Conservation (phyloP, 2,329 filamentous ascomycete genomes). For the Epichloe sibirici region DNA sequence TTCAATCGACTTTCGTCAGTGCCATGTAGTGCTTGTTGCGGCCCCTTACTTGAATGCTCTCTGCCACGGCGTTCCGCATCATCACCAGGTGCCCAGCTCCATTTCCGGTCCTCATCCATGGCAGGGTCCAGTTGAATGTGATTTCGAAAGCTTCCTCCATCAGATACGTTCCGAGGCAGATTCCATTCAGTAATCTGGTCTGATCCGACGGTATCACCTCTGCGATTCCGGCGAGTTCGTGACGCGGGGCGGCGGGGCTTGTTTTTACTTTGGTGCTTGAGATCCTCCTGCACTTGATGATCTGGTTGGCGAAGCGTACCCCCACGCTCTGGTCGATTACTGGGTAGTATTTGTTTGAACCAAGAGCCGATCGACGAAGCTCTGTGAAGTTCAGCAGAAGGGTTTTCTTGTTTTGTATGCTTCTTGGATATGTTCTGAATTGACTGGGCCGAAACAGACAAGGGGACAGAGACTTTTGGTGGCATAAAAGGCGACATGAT, state of each 20-base stretch:
- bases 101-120: slow-evolving; percentile 5
- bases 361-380: slow-evolving; percentile 24
- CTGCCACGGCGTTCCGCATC: slow-evolving; percentile 5
- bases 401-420: background rate
- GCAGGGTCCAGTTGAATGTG: background rate
- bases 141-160: background rate
- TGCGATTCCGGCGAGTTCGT: slow-evolving; percentile 8
- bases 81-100: slow-evolving; percentile 10
- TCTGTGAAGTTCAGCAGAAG: slow-evolving; percentile 1
- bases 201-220: slow-evolving; percentile 14
- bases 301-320: slow-evolving; percentile 29
- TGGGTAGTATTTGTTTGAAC: slow-evolving; percentile 34
- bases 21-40: background rate
- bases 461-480: slow-evolving; percentile 8
- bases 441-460: slow-evolving; percentile 7
- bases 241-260: slow-evolving; percentile 5
- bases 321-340: slow-evolving; percentile 36
- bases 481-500: slow-evolving; percentile 14
- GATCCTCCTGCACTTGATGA: slow-evolving; percentile 16
- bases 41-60: background rate
- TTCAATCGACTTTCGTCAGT: background rate
- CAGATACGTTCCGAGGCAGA: slow-evolving; percentile 17
- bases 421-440: background rate
- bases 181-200: slow-evolving; percentile 25
- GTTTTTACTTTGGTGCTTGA: background rate